phyloP scores from a whole-genome alignment of 192 early-diverging fungal species.

The Entomortierella lignicola region DNA sequence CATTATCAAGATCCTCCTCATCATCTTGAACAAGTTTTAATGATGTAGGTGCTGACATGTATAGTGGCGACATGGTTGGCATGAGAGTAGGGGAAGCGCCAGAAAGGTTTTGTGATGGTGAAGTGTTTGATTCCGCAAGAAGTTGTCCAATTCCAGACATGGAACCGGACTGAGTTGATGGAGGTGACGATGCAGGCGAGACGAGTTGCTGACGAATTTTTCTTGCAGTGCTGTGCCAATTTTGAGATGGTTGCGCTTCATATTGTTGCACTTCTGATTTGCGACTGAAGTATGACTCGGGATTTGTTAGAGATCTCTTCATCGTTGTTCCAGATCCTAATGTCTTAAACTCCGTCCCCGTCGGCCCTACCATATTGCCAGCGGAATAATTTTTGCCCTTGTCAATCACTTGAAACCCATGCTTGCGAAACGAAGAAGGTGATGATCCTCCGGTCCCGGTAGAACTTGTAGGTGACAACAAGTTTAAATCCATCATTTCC shows the following conservation, averaged over 20 bases:
- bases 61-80: neutral
- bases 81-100: neutral
- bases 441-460: neutral
- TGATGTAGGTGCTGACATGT: neutral
- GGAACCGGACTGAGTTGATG: neutral
- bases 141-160: constrained; percentile 17
- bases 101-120: neutral
- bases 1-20: neutral
- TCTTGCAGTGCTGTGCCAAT: constrained; percentile 5
- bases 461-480: constrained; percentile 14
- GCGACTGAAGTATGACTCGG: too few species aligned
- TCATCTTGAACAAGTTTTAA: neutral
- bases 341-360: neutral
- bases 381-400: neutral
- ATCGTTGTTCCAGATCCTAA: neutral
- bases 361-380: neutral
- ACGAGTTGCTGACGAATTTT: constrained; percentile 25
- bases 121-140: neutral
- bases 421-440: neutral
- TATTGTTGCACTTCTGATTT: too few species aligned
- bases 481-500: constrained; percentile 36
- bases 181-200: constrained; percentile 3
- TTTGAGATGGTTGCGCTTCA: neutral
- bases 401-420: constrained; percentile 6
- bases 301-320: constrained; percentile 27